Evolutionary conservation across 768 basidiomycete genomes (phyloP).

Genomic region (Phlegmacium glaucopus): DNA sequence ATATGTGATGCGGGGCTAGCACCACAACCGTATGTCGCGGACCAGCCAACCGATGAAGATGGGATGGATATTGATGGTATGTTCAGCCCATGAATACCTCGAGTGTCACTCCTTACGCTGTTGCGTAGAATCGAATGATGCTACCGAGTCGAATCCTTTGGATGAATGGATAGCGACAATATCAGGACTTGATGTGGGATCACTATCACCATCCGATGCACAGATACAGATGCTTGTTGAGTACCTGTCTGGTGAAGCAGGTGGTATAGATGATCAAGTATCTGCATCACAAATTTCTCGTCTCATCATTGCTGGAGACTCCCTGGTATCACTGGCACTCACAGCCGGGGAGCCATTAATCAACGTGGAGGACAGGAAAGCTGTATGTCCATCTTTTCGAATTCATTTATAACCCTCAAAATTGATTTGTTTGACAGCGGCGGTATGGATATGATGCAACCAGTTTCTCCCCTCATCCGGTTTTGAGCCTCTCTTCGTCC

Average conservation of each 20-base stretch:
- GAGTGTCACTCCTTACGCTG: too few species aligned
- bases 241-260: conserved; percentile 82
- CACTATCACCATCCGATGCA: conserved; percentile 56
- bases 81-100: conserved; percentile 16
- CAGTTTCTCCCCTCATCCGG: conserved; percentile 74
- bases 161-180: conserved; percentile 83
- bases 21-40: conserved; percentile 40
- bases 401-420: conserved; percentile 1
- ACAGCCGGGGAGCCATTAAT: conserved; percentile 28
- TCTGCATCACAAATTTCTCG: conserved; percentile 74
- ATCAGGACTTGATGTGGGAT: conserved; percentile 83
- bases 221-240: conserved; percentile 87
- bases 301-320: conserved; percentile 89
- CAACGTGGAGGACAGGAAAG: conserved; percentile 47
- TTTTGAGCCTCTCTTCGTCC: conserved; percentile 60
- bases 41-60: conserved; percentile 30
- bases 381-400: conserved; percentile 37
- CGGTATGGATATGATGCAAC: conserved; percentile 62
- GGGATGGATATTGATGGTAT: conserved; percentile 72
- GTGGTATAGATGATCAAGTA: conserved; percentile 61
- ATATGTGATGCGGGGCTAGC: conserved; percentile 83
- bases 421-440: conserved; percentile 38
- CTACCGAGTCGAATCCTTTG: conserved; percentile 13
- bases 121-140: conserved; percentile 5
- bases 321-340: conserved; percentile 52